phyloP scores from a whole-genome alignment of 1,284 basidiomycete genomes.

The Cryptococcus sp. region DNA sequence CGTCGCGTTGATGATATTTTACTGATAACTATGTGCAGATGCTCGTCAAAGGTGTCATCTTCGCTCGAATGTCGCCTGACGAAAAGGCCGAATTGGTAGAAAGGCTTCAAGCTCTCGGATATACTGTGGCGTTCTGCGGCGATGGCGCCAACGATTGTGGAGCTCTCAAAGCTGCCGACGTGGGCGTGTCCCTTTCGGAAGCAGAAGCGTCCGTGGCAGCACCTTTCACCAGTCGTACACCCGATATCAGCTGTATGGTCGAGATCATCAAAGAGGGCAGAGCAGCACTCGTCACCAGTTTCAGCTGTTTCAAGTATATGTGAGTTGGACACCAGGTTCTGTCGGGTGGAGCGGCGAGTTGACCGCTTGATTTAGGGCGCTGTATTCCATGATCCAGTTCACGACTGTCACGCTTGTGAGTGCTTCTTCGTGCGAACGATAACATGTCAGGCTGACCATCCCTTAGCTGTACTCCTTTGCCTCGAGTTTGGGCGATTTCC shows the following conservation, averaged over 20 bases:
- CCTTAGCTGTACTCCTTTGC: constrained; percentile 83
- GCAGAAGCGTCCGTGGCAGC: constrained; percentile 99
- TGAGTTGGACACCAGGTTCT: constrained; percentile 63
- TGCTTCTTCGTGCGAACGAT: not conserved
- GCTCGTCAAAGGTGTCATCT: constrained; percentile 97
- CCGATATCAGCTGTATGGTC: constrained; percentile 94
- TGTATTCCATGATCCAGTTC: constrained; percentile 59
- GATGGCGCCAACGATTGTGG: constrained; percentile 99
- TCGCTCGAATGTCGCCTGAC: constrained; percentile 98
- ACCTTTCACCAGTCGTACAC: constrained; percentile 90
- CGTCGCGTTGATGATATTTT: not conserved
- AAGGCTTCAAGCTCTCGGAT: constrained; percentile 86
- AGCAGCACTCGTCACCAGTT: constrained; percentile 93
- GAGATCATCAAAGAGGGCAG: constrained; percentile 96
- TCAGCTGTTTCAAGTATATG: constrained; percentile 99
- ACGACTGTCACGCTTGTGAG: constrained; percentile 64
- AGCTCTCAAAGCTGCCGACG: constrained; percentile 96
- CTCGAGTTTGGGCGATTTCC: constrained; percentile 93
- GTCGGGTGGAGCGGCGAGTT: constrained; percentile 42
- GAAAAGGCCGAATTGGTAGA: constrained; percentile 99
- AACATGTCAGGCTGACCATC: not conserved
- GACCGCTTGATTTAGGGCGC: constrained; percentile 32
- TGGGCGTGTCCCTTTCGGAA: constrained; percentile 94
- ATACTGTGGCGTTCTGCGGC: constrained; percentile 97
- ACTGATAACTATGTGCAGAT: constrained; percentile 61